phyloP scores from a whole-genome alignment of 1,284 basidiomycete genomes.

The Boletus hoseneyae region DNA sequence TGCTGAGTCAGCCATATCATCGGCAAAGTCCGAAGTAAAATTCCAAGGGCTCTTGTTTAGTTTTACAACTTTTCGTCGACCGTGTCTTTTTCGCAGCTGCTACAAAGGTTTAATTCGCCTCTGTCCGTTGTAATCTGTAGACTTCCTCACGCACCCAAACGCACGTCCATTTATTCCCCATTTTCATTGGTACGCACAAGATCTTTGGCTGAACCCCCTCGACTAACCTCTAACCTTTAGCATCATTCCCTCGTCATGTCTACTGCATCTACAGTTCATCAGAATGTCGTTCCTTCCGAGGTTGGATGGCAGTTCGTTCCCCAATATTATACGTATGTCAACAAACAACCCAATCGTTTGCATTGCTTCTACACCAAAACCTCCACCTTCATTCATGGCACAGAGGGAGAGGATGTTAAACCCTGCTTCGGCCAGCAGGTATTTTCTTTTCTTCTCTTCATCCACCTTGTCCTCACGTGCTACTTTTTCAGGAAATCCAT shows the following conservation, averaged over 20 bases:
- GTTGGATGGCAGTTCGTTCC: slow-evolving; percentile 98
- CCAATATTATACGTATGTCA: slow-evolving; percentile 97
- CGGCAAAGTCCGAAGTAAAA: slow-evolving; percentile 34
- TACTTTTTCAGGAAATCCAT: slow-evolving; percentile 82
- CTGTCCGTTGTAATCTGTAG: slow-evolving; percentile 36
- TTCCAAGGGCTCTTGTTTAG: slow-evolving; percentile 17
- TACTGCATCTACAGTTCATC: slow-evolving; percentile 37
- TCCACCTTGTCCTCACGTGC: slow-evolving; percentile 3
- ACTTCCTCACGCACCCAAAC: slow-evolving; percentile 35
- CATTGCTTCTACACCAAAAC: slow-evolving; percentile 99
- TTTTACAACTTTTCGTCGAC: slow-evolving; percentile 23
- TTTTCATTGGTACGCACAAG: slow-evolving; percentile 26
- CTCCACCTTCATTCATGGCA: slow-evolving; percentile 94
- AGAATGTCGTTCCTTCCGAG: slow-evolving; percentile 75
- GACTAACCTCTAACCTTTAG: slow-evolving; percentile 16
- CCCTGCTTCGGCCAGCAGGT: slow-evolving; percentile 93
- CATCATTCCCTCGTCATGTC: slow-evolving; percentile 33
- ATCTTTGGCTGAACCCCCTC: slow-evolving; percentile 6
- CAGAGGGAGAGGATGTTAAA: slow-evolving; percentile 89
- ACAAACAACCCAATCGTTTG: slow-evolving; percentile 94
- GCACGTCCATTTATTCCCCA: slow-evolving; percentile 34
- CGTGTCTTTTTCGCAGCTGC: slow-evolving; percentile 21
- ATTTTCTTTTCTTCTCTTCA: neutral
- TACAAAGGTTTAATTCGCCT: slow-evolving; percentile 30
- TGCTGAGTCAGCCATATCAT: slow-evolving; percentile 29